Evolutionary conservation across 371 early-diverging fungal species (phyloP).

Genomic region (Coemansia sp.): DNA sequence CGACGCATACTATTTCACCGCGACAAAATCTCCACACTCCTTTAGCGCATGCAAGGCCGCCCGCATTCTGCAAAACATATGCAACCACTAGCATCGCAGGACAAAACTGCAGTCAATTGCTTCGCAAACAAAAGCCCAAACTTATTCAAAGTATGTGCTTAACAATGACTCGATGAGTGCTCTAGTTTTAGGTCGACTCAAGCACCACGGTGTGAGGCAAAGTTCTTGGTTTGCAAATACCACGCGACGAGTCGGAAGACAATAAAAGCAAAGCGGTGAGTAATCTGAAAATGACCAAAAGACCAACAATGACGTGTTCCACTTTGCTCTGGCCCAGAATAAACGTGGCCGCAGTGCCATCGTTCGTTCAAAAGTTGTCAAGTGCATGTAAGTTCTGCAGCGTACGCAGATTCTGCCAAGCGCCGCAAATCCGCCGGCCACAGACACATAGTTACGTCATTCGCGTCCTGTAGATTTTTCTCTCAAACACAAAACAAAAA

Average conservation of each 20-base stretch:
- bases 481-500: not conserved
- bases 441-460: no score
- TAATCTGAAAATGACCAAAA: not conserved
- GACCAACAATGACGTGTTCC: not conserved
- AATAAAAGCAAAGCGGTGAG: not conserved
- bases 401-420: not conserved
- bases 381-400: not conserved
- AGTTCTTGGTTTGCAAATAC: slow-evolving; percentile 71
- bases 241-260: slow-evolving; percentile 26
- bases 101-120: slow-evolving; percentile 62
- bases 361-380: slow-evolving; percentile 1
- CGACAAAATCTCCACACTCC: slow-evolving; percentile 54
- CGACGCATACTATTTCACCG: slow-evolving; percentile 61
- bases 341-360: not conserved
- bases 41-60: slow-evolving; percentile 60
- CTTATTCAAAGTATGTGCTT: slow-evolving; percentile 80
- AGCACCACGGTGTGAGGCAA: slow-evolving; percentile 70
- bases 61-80: slow-evolving; percentile 67
- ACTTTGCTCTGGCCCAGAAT: not conserved
- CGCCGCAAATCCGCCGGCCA: not conserved
- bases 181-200: slow-evolving; percentile 58
- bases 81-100: slow-evolving; percentile 73
- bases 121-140: slow-evolving; percentile 67
- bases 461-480: no score
- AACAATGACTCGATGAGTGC: slow-evolving; percentile 60